A percentile compares a stretch with the other conserved stretches of the same genome.
phyloP scores from a whole-genome alignment of 768 basidiomycete genomes.

The Mycena maculata region DNA sequence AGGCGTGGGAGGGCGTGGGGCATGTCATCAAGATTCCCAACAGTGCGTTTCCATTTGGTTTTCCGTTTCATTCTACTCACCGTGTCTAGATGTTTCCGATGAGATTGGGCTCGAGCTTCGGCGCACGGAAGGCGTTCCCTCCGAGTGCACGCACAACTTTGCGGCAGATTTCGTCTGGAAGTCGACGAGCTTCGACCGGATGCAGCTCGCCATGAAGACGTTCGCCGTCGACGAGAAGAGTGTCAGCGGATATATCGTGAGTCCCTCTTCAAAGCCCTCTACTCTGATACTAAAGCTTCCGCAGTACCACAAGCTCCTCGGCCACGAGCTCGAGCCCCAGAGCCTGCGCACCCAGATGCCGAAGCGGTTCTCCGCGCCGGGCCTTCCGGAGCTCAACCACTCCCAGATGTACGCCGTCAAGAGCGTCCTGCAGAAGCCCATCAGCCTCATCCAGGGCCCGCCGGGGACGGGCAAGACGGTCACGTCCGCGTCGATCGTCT shows the following conservation, averaged over 20 bases:
- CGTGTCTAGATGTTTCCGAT: constrained; percentile 89
- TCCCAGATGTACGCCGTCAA: constrained; percentile 99
- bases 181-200: constrained; percentile 98
- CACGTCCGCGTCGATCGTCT: constrained; percentile 98
- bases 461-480: constrained; percentile 99
- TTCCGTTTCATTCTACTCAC: constrained; percentile 11
- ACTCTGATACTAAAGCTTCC: constrained; percentile 19
- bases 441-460: constrained; percentile 97
- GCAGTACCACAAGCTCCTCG: constrained; percentile 97
- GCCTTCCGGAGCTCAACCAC: constrained; percentile 97
- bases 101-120: constrained; percentile 96
- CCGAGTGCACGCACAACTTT: constrained; percentile 94
- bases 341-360: constrained; percentile 93
- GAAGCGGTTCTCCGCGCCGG: constrained; percentile 96
- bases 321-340: constrained; percentile 97
- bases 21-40: constrained; percentile 99
- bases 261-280: constrained; percentile 43
- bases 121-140: constrained; percentile 91
- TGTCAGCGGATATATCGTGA: constrained; percentile 96
- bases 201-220: constrained; percentile 99
- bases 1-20: constrained; percentile 96
- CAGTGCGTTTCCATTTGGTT: constrained; percentile 65
- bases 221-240: constrained; percentile 99
- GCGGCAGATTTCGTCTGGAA: constrained; percentile 99
- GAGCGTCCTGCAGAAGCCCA: constrained; percentile 97